Percentiles rank a stretch among this genome's conserved stretches.
Evolutionary conservation across 495 filamentous ascomycete species (phyloP).

Genomic region (Podospora conica): DNA sequence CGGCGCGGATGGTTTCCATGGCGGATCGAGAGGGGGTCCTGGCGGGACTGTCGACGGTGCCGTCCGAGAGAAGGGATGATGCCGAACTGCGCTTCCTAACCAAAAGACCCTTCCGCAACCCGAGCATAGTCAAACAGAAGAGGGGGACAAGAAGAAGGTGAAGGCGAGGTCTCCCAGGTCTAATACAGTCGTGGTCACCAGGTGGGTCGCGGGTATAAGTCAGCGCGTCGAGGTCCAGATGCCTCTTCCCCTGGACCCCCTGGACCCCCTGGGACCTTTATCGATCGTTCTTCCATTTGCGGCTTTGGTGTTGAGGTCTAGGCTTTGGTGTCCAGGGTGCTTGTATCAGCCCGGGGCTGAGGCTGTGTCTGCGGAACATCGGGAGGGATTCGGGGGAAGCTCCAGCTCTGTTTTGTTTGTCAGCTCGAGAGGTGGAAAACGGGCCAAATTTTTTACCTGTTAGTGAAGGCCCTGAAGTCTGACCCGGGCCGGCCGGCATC

Average conservation of each 20-base stretch:
- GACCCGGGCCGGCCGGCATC: neutral
- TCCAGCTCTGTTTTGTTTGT: neutral
- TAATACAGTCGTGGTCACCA: neutral
- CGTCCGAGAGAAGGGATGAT: constrained; percentile 16
- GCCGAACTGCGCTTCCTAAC: constrained; percentile 18
- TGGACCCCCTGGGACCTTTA: neutral
- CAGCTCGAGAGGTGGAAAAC: neutral
- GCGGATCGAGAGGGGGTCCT: constrained; percentile 7
- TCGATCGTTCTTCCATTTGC: neutral
- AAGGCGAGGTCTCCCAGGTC: neutral
- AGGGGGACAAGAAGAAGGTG: neutral
- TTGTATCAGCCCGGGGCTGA: neutral
- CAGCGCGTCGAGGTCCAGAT: neutral
- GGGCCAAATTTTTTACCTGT: neutral
- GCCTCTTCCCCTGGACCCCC: neutral
- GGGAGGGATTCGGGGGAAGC: neutral
- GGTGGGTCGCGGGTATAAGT: neutral
- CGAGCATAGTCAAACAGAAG: constrained; percentile 5
- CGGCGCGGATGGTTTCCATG: constrained; percentile 24
- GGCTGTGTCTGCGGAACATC: neutral
- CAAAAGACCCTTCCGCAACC: constrained; percentile 9
- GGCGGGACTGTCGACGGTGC: constrained; percentile 4
- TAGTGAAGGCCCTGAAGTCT: neutral
- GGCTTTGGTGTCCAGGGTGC: neutral
- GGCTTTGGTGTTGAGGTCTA: neutral